Conservation (phyloP, 2,329 filamentous ascomycete species). For the Xenoacremonium recifei region DNA sequence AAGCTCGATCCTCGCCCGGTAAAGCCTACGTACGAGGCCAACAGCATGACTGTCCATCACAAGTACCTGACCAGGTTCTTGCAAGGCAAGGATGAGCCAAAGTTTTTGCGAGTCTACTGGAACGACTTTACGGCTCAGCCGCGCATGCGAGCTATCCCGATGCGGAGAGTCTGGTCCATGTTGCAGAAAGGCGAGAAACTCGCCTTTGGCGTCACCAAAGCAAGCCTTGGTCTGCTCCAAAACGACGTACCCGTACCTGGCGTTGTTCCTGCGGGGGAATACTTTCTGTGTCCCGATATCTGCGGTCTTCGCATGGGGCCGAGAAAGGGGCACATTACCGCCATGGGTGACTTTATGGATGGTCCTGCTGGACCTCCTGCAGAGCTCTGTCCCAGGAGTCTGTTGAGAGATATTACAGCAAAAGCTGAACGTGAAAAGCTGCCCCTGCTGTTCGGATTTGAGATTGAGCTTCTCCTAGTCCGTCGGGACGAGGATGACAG, state of each 20-base stretch:
- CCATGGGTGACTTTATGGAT: constrained; percentile 65
- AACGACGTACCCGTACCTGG: constrained; percentile 58
- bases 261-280: constrained; percentile 60
- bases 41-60: constrained; percentile 6
- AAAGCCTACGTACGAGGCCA: constrained; percentile 3
- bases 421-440: constrained; percentile 52
- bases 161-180: constrained; percentile 51
- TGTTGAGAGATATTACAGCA: constrained; percentile 55
- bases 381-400: constrained; percentile 62
- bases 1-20: constrained; percentile 39
- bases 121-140: constrained; percentile 72
- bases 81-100: constrained; percentile 46
- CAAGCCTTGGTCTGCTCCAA: constrained; percentile 65
- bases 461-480: constrained; percentile 77
- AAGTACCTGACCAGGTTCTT: constrained; percentile 36
- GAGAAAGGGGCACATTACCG: constrained; percentile 59
- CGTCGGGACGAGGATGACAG: constrained; percentile 36
- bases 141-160: constrained; percentile 66
- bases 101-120: constrained; percentile 75
- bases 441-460: constrained; percentile 70
- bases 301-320: constrained; percentile 59
- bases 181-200: constrained; percentile 43
- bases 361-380: constrained; percentile 50
- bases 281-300: constrained; percentile 65
- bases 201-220: constrained; percentile 61